Base-by-base conservation (phyloP, 1,284 basidiomycete genomes). In the Heterobasidion irregulare region DNA sequence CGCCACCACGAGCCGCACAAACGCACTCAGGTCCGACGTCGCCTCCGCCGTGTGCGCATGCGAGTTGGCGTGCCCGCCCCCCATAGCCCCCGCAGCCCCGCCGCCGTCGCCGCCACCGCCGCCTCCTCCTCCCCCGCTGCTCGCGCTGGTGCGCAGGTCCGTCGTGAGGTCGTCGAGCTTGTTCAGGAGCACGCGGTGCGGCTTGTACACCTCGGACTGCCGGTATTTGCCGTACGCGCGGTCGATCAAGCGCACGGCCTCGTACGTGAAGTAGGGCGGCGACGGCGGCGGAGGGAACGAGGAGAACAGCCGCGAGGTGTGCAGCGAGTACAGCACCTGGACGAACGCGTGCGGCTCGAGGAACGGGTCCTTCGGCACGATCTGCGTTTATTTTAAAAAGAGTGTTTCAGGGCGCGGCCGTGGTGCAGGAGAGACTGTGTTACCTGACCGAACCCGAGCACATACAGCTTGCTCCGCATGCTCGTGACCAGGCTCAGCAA, bases 281-380 rank as follows among this genome's bases (percentile, higher is more conserved):
- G 50, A 67, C 5, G 59, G 57, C n/a, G 38, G 62, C 1, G 48
- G 52, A 18, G n/a, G 12, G 15, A 18, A 26, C 15, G 47, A 47
- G 55, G 58, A 57, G 55, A 53, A 55, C 56, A 61, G 47, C 57
- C 59, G 56, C 6, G 65, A 56, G 8, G 56, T 47, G 8, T 64
- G 61, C 55, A 67, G 69, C 15, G 62, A 58, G 10, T 61, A 57
- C 41, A 71, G 56, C 7, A 63, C 63, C 26, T 58, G 58, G 38
- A 65, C 58, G 59, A 89, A 86, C 8, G 71, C 70, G 47, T 76
- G 66, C 2, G 86, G 84, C 56, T 88, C 77, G 43, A 87, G 67
- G 64, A 92, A 90, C 0, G 89, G 89, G 64, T 92, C 89, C 65
- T 84, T 85, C 3, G 88, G 84, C 32, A 85, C 70, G 50, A 75